A percentile compares a stretch with the other conserved stretches of the same genome.
Evolutionary conservation across 2,329 filamentous ascomycete species (phyloP).

Genomic region (Lizonia empirigonia): DNA sequence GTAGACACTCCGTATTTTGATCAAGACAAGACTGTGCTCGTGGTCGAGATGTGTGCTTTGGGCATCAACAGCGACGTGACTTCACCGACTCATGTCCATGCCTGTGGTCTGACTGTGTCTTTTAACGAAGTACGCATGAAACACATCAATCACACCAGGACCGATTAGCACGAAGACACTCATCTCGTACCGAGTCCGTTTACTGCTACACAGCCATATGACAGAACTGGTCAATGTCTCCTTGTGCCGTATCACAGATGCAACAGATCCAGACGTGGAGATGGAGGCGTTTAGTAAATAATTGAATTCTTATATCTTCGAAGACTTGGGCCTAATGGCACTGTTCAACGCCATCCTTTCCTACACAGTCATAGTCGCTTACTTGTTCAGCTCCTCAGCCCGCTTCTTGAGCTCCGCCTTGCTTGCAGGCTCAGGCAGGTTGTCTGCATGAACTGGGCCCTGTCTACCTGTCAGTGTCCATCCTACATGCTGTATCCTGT

Average conservation of each 20-base stretch:
- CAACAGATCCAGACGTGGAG: neutral
- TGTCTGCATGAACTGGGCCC: conserved; percentile 54
- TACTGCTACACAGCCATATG: neutral
- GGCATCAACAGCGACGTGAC: neutral
- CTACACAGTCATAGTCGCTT: conserved; percentile 16
- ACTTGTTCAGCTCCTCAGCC: conserved; percentile 58
- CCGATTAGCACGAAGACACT: neutral
- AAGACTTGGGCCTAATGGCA: neutral
- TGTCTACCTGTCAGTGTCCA: conserved; percentile 23
- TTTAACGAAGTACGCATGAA: no score
- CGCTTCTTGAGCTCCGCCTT: conserved; percentile 58
- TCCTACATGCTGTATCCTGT: conserved; percentile 1
- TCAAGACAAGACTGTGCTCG: neutral
- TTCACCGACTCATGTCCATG: no score
- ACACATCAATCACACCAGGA: no score
- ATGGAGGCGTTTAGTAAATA: neutral
- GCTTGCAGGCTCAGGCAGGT: conserved; percentile 52
- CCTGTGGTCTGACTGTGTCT: no score
- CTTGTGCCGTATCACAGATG: neutral
- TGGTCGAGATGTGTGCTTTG: neutral
- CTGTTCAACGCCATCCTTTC: neutral
- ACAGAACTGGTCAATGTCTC: neutral
- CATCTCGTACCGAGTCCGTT: neutral
- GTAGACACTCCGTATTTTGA: neutral
- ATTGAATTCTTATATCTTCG: conserved; percentile 5